phyloP scores from a whole-genome alignment of 768 basidiomycete species.

The Pleurotus djamor region DNA sequence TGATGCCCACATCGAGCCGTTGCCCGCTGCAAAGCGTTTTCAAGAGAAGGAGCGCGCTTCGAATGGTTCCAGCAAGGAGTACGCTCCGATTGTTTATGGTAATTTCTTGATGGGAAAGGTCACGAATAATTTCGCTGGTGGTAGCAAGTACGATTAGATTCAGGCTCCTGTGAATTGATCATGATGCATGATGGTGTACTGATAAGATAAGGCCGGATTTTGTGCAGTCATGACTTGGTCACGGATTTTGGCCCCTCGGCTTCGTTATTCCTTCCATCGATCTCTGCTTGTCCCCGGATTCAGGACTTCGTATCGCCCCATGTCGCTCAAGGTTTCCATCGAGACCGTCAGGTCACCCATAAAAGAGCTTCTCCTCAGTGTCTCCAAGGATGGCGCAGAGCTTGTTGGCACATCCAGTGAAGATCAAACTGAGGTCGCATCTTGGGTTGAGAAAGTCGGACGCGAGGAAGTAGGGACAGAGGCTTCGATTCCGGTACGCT shows the following conservation, averaged over 20 bases:
- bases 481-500: constrained; percentile 48
- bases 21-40: constrained; percentile 56
- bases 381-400: constrained; percentile 39
- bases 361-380: constrained; percentile 55
- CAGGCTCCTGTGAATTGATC: not conserved
- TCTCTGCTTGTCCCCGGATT: not conserved
- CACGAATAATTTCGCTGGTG: constrained; percentile 61
- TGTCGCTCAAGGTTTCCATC: constrained; percentile 54
- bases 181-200: not conserved
- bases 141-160: constrained; percentile 31
- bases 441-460: constrained; percentile 70
- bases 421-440: constrained; percentile 51
- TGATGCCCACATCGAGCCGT: constrained; percentile 62
- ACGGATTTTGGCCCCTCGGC: not conserved
- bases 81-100: constrained; percentile 66
- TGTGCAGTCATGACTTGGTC: not conserved
- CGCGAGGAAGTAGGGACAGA: constrained; percentile 44
- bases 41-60: constrained; percentile 18
- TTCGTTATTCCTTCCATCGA: constrained; percentile 3
- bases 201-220: constrained; percentile 4
- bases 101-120: constrained; percentile 78
- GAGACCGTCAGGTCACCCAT: constrained; percentile 44
- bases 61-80: constrained; percentile 21
- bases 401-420: constrained; percentile 49
- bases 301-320: constrained; percentile 19